Evolutionary conservation across 2,329 filamentous ascomycete species (phyloP).

Genomic region (Calonectria leucothoes): DNA sequence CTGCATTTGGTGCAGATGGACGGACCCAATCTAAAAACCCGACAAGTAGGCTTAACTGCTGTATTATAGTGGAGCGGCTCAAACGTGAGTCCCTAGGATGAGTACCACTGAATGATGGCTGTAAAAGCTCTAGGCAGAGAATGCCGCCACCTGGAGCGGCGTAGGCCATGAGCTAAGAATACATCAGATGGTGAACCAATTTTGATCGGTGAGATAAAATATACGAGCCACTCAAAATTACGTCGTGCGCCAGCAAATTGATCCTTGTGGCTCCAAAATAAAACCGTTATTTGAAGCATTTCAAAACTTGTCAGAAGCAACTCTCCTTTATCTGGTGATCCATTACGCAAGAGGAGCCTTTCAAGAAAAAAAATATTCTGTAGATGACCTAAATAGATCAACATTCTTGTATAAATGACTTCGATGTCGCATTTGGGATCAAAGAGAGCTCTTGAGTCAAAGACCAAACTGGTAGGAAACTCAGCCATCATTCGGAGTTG

Average conservation of each 20-base stretch:
- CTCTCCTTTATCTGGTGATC: constrained; percentile 19
- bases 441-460: constrained; percentile 1
- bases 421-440: background rate
- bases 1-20: constrained; percentile 59
- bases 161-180: constrained; percentile 58
- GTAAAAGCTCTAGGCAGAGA: constrained; percentile 60
- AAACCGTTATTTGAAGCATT: constrained; percentile 14
- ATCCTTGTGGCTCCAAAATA: constrained; percentile 28
- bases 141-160: constrained; percentile 60
- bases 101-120: constrained; percentile 41
- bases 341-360: constrained; percentile 17
- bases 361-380: constrained; percentile 23
- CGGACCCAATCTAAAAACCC: constrained; percentile 64
- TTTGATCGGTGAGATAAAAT: constrained; percentile 48
- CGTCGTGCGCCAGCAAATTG: constrained; percentile 10
- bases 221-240: constrained; percentile 26
- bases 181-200: constrained; percentile 56
- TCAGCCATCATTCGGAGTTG: constrained; percentile 3
- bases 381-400: constrained; percentile 15
- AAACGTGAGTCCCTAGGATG: constrained; percentile 32
- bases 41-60: constrained; percentile 62
- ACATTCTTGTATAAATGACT: constrained; percentile 4
- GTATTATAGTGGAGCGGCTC: constrained; percentile 58
- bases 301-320: constrained; percentile 18
- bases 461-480: constrained; percentile 10